Conservation (phyloP, 2,329 filamentous ascomycete genomes). For the Fragosphaeria purpurea region DNA sequence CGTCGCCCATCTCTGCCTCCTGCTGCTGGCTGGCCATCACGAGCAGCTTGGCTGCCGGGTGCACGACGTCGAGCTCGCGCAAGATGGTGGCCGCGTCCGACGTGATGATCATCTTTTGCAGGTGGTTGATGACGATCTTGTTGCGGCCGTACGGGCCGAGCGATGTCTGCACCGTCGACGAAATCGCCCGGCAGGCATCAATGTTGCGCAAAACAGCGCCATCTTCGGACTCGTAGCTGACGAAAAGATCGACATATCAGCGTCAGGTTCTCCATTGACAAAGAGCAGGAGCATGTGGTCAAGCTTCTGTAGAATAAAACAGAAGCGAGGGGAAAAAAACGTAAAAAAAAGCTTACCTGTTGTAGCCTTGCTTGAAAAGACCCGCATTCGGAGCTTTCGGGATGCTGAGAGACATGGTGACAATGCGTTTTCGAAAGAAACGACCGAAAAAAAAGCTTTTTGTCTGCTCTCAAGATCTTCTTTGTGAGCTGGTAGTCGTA, state of each 20-base stretch:
- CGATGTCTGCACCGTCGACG: conserved; percentile 92
- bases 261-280: conserved; percentile 98
- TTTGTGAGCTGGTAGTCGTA: no score
- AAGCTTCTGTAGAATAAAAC: not conserved
- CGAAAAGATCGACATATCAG: conserved; percentile 85
- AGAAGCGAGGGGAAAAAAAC: conserved; percentile 7
- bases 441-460: no score
- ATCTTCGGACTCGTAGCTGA: conserved; percentile 97
- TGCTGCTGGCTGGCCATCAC: conserved; percentile 99
- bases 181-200: conserved; percentile 93
- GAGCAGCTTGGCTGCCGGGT: conserved; percentile 92
- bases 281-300: conserved; percentile 35
- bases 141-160: conserved; percentile 96
- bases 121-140: conserved; percentile 99
- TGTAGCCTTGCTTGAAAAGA: conserved; percentile 94
- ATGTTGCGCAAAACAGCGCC: conserved; percentile 97
- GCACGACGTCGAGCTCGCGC: conserved; percentile 93
- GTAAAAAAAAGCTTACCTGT: conserved; percentile 56
- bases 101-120: conserved; percentile 98
- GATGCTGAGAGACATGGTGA: conserved; percentile 85
- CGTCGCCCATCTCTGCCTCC: conserved; percentile 98
- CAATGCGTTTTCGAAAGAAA: not conserved
- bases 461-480: no score
- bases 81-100: conserved; percentile 97
- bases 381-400: conserved; percentile 86